A percentile compares a stretch with the other conserved stretches of the same genome.
These are phyloP conservation scores for Entophlyctis luteolus DNA, from an alignment of 192 early-diverging fungal genomes.

Conservation along the genomic window DNA sequence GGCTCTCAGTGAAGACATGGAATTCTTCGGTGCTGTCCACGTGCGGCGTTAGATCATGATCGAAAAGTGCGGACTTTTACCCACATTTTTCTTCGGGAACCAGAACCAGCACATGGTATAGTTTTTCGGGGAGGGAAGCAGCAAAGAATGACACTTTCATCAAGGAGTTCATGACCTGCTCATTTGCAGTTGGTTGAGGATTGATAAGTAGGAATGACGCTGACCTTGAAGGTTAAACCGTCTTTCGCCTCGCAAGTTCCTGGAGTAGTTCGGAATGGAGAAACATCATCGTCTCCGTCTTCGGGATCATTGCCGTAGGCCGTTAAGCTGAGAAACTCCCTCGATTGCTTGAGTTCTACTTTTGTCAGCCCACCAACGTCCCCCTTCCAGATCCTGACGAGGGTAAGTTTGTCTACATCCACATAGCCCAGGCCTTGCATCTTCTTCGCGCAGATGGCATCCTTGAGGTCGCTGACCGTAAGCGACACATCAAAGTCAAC, in stretches of 20 bases:
- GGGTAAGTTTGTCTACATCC: conserved; percentile 4
- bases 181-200: background rate
- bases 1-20: background rate
- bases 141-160: background rate
- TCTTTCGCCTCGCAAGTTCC: background rate
- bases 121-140: background rate
- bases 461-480: background rate
- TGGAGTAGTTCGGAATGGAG: background rate
- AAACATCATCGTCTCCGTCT: background rate
- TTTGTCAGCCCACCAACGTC: conserved; percentile 4
- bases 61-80: background rate
- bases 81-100: background rate
- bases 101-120: conserved; percentile 17
- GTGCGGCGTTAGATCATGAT: background rate
- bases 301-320: background rate
- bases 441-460: background rate
- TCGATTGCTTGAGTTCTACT: background rate
- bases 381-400: conserved; percentile 5
- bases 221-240: conserved; percentile 16
- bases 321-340: background rate
- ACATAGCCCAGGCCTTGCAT: background rate
- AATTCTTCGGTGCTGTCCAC: background rate
- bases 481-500: background rate
- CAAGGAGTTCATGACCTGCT: conserved; percentile 11
- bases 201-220: background rate